Base-by-base conservation (phyloP, 176 grass and related monocot species). In the Musa acuminata region DNA sequence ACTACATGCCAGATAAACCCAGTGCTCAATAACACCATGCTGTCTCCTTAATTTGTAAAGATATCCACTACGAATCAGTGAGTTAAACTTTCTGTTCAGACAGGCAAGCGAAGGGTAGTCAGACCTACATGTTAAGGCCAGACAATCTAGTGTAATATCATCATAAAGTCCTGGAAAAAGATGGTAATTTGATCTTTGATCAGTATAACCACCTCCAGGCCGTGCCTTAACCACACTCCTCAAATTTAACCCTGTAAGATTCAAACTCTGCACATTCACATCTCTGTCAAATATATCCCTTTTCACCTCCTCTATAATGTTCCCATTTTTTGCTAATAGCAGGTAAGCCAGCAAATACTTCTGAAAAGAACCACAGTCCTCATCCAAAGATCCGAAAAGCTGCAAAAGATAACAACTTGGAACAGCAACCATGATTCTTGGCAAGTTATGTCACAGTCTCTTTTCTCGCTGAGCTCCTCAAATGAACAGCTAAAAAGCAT, bases 141-240 rank as follows among this genome's bases (percentile, higher is more conserved):
- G 81, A 71, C 92, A 91, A 57, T 96, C 92, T 78, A 91, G 84
- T 55, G 92, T 71, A 77, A 89, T 67, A 72, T 96, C 92, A 75
- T 96, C 86, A 74, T 87, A 86, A 78, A 96, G 85, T 52, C 88
- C 86, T 13, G 92, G 82, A 66, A 96, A 75, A 76, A 89, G 67
- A 79, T 83, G 88, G 85, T 89, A 81, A 77, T 77, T 87, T 57
- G 92, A 91, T 78, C 80, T 75, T 24, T 55, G 78, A 57, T 75
- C 52, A 80, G 75, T 78, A 55, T 74, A 82, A 78, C 79, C 55
- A 71, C 77, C 75, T 58, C 82, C 74, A 22, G 82, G 82, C 51
- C 76, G 82, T 64, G 49, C 55, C 74, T 81, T 91, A 2, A 62
- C 52, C 64, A 72, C 55, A 78, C 55, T 88, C 53, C 74, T 87